Conservation (phyloP, 2,329 filamentous ascomycete genomes). For the Pleurostoma richardsiae region DNA sequence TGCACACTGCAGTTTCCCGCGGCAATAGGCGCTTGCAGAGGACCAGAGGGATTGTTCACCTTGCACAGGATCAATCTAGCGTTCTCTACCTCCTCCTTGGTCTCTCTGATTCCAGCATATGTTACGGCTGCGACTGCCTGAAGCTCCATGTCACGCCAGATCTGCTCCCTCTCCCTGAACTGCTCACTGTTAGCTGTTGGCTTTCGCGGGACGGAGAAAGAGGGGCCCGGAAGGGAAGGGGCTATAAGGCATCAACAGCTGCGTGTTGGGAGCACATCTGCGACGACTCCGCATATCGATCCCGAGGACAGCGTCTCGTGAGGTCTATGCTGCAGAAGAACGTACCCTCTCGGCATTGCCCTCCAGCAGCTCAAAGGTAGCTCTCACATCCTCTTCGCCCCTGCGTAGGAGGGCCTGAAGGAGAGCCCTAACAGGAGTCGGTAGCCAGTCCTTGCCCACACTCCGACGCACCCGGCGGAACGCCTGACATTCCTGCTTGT, state of each 20-base stretch:
- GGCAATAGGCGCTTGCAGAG: too few species aligned
- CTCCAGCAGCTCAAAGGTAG: slow-evolving; percentile 34
- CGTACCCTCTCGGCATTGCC: slow-evolving; percentile 28
- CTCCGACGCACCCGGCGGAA: slow-evolving; percentile 28
- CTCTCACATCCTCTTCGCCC: slow-evolving; percentile 20
- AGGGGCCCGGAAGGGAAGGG: too few species aligned
- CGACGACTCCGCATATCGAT: too few species aligned
- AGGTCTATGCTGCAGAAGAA: too few species aligned
- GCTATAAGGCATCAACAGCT: too few species aligned
- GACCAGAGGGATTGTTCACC: slow-evolving; percentile 25
- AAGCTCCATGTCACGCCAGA: slow-evolving; percentile 42
- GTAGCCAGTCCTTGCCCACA: slow-evolving; percentile 30
- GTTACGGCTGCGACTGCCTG: slow-evolving; percentile 45
- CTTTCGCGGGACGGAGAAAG: too few species aligned
- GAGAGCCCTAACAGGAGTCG: slow-evolving; percentile 50
- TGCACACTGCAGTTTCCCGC: too few species aligned
- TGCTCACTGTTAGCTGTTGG: too few species aligned
- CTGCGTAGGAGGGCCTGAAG: slow-evolving; percentile 42
- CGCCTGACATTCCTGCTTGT: slow-evolving; percentile 49
- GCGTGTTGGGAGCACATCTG: too few species aligned
- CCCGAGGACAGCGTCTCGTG: too few species aligned
- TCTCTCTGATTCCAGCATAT: slow-evolving; percentile 34
- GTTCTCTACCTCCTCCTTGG: slow-evolving; percentile 26
- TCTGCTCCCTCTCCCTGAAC: slow-evolving; percentile 24
- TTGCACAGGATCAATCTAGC: slow-evolving; percentile 49